phyloP scores from a whole-genome alignment of 1,139 yeast species.

The Kluyveromyces sp. region DNA sequence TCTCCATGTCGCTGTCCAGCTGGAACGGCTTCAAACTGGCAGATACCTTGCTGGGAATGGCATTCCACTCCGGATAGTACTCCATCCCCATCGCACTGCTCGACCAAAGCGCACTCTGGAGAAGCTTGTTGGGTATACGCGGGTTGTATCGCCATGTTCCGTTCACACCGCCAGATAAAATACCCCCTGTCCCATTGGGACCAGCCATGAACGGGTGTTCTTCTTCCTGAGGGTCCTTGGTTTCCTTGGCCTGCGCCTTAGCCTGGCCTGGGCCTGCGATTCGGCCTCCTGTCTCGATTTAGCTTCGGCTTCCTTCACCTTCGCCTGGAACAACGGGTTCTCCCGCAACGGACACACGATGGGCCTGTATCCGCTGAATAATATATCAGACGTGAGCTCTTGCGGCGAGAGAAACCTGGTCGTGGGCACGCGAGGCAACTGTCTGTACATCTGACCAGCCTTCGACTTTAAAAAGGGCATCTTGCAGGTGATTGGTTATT shows the following conservation, averaged over 20 bases:
- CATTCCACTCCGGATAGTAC: slow-evolving; percentile 26
- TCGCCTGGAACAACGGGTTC: slow-evolving; percentile 24
- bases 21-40: slow-evolving; percentile 24
- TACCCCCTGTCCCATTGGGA: slow-evolving; percentile 23
- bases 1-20: background rate
- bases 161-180: slow-evolving; percentile 25
- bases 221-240: background rate
- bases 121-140: slow-evolving; percentile 15
- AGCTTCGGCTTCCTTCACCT: slow-evolving; percentile 7
- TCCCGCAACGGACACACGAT: slow-evolving; percentile 27
- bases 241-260: slow-evolving; percentile 5
- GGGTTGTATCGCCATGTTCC: slow-evolving; percentile 27
- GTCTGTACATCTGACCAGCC: slow-evolving; percentile 15
- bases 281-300: background rate
- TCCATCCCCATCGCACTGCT: slow-evolving; percentile 27
- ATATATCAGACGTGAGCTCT: slow-evolving; percentile 23
- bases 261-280: slow-evolving; percentile 3
- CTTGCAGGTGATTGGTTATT: background rate
- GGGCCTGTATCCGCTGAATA: slow-evolving; percentile 29
- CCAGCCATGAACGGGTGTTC: slow-evolving; percentile 14
- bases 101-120: slow-evolving; percentile 24
- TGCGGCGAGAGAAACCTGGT: slow-evolving; percentile 24
- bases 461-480: slow-evolving; percentile 6
- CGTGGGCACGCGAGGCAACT: slow-evolving; percentile 27
- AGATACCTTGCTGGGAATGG: slow-evolving; percentile 21